A percentile compares a stretch with the other conserved stretches of the same genome.
These are phyloP conservation scores for Neoascochyta sp. DNA, from an alignment of 2,329 filamentous ascomycete species.

Conservation along the genomic window DNA sequence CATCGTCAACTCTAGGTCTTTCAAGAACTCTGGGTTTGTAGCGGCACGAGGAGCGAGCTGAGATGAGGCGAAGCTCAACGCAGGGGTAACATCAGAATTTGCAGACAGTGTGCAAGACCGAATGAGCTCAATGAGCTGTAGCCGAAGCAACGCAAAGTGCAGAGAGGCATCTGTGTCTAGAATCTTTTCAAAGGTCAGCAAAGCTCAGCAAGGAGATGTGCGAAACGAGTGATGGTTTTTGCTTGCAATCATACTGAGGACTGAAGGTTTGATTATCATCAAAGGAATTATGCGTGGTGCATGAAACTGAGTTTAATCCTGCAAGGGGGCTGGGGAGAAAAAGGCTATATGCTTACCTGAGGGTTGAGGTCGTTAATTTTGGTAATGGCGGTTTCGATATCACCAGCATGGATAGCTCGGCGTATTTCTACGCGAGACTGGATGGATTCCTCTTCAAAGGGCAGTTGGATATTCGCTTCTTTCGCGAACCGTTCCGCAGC, in stretches of 20 bases:
- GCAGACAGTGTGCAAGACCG: constrained; percentile 64
- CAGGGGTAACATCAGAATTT: constrained; percentile 70
- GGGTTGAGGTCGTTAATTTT: constrained; percentile 86
- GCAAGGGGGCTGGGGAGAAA: constrained; percentile 42
- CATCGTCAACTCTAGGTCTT: constrained; percentile 90
- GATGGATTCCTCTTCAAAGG: constrained; percentile 69
- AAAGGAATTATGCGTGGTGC: constrained; percentile 98
- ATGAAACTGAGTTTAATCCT: constrained; percentile 99
- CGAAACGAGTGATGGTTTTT: constrained; percentile 5
- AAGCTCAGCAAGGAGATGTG: constrained; percentile 7
- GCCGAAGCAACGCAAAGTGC: constrained; percentile 82
- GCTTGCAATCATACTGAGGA: constrained; percentile 71
- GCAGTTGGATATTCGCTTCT: constrained; percentile 81
- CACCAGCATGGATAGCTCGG: constrained; percentile 77
- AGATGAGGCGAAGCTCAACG: constrained; percentile 80
- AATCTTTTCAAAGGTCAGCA: constrained; percentile 58
- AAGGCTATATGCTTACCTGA: constrained; percentile 62
- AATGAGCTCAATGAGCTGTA: constrained; percentile 94
- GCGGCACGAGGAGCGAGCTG: constrained; percentile 85
- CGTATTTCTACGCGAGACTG: constrained; percentile 76
- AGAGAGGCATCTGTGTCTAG: constrained; percentile 77
- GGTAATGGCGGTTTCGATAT: constrained; percentile 81
- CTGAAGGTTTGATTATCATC: constrained; percentile 86
- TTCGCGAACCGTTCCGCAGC: constrained; percentile 90
- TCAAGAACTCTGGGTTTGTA: constrained; percentile 73